Evolutionary conservation across 2,329 filamentous ascomycete species (phyloP), one percentile per base, ranked within the genome.

Genomic region (Hortaea werneckii): DNA sequence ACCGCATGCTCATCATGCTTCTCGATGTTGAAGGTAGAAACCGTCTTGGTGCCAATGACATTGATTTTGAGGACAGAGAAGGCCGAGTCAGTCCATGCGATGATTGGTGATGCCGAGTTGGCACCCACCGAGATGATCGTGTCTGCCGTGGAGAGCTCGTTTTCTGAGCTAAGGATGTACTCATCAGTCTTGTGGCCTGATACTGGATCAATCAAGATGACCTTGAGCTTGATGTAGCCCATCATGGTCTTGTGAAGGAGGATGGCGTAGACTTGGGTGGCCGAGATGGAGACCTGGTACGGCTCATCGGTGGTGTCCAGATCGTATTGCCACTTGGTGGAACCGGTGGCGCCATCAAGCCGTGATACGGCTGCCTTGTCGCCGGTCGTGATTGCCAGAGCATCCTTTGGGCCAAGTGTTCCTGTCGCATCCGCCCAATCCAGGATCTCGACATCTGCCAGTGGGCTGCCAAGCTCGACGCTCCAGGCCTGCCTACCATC

Each of bases 401-500:
- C 76, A 62, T 94, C 86, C 65, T 85, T 86, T 34, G 58, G 58
- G 20, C 65, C 64, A 28, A 63, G 59, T 41, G 62, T 58, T 42
- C 63, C 55, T 10, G 38, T 51, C 51, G 50, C 56, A 61, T 81
- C 82, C 26, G 78, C 79, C 60, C 85, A 70, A 66, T 84, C 83
- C 64, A 90, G 72, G 32, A 90, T 79, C 70, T 92, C 88, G 45
- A 95, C 65, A 62, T 87, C 85, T 59, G 75, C 77, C 12, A 83
- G 72, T 12, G 59, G 47, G 39, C 65, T 83, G 5, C 65, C 61
- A 47, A 87, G 79, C 41, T 73, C 70, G 37, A 75, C 74, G 47
- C 79, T 78, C 87, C 92, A 98, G 34, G 80, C 73, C 52, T 85
- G 77, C 58, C 84, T 80, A 28, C 92, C 92, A 57, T 83, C 85